Base-by-base conservation (phyloP, 2,329 filamentous ascomycete genomes). In the Corinectria fuckeliana region DNA sequence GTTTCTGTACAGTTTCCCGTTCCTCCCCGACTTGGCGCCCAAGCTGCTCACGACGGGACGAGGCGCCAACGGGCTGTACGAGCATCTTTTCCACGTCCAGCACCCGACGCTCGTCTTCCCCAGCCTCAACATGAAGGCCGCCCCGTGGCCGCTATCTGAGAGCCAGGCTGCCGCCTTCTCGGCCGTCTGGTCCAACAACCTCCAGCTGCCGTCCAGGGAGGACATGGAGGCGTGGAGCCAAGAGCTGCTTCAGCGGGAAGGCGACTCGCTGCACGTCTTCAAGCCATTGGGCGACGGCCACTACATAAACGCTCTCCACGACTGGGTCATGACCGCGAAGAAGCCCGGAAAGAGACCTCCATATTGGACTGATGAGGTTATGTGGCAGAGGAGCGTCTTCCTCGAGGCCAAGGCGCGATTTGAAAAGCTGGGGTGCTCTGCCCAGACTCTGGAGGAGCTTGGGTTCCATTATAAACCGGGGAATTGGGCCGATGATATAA, bases 1-100 rank as follows among this genome's bases (percentile, higher is more conserved):
- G 0, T 98, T 96, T 70, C 85, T 96, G 56, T 97, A 91, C 76
- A 88, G 89, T 5, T 91, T 90, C 58, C 92, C 93, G 0, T 97
- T 97, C 70, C 73, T 89, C 4, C 72, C 74, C 11, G 72, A 76
- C 2, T 65, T 85, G 4, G 69, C 77, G 13, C 75, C 73, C 9
- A 80, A 85, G 0, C 72, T 92, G 2, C 82, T 93, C 55, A 88
- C 85, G 0, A 84, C 87, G 54, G 93, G 93, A 1, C 84, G 83
- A 30, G 84, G 90, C 25, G 88, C 93, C 1, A 80, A 88, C 61
- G 87, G 89, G 30, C 77, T 93, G 3, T 97, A 93, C 73, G 82
- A 92, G 65, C 92, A 98, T 68, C 70, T 97, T 9, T 89, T 97
- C 73, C 88, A 89, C 72, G 87, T 89, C 3, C 79, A 85, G 1